phyloP scores from a whole-genome alignment of 2,329 filamentous ascomycete genomes.

The Geosmithia morbida region DNA sequence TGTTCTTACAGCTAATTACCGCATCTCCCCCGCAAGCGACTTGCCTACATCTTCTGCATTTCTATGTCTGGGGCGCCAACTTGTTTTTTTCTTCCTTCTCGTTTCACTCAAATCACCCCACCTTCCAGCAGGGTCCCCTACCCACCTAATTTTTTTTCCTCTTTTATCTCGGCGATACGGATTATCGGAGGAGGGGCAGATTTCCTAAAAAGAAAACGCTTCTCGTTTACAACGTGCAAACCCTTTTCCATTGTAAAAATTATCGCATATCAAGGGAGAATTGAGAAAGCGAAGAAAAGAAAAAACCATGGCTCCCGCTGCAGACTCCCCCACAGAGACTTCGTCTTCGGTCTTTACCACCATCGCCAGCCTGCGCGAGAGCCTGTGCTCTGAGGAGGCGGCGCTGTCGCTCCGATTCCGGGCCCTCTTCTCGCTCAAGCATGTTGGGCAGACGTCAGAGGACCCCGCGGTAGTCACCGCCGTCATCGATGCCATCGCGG shows the following conservation, averaged over 20 bases:
- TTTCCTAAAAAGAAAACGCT: slow-evolving; percentile 1
- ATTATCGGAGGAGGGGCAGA: slow-evolving; percentile 4
- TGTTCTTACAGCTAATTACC: neutral
- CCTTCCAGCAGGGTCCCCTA: neutral
- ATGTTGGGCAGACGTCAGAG: slow-evolving; percentile 58
- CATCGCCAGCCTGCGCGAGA: slow-evolving; percentile 53
- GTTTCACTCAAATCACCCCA: neutral
- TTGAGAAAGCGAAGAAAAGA: neutral
- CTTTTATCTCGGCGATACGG: neutral
- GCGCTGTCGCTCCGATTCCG: slow-evolving; percentile 84
- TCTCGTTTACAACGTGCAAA: slow-evolving; percentile 5
- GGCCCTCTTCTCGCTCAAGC: slow-evolving; percentile 94
- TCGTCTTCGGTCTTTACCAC: slow-evolving; percentile 22
- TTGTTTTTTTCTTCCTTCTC: neutral
- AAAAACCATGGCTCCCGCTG: slow-evolving; percentile 11
- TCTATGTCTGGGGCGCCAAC: neutral
- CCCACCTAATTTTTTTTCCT: neutral
- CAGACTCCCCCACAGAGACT: slow-evolving; percentile 7
- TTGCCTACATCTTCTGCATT: too few relatives aligned
- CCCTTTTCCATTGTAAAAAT: slow-evolving; percentile 2
- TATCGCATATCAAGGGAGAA: neutral
- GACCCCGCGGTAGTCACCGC: slow-evolving; percentile 41
- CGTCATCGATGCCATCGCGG: slow-evolving; percentile 70
- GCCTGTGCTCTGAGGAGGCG: slow-evolving; percentile 65
- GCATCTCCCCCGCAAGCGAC: neutral